Evolutionary conservation across 179 eudicot genomes (phyloP).

Genomic region (Amaranthus tricolor): DNA sequence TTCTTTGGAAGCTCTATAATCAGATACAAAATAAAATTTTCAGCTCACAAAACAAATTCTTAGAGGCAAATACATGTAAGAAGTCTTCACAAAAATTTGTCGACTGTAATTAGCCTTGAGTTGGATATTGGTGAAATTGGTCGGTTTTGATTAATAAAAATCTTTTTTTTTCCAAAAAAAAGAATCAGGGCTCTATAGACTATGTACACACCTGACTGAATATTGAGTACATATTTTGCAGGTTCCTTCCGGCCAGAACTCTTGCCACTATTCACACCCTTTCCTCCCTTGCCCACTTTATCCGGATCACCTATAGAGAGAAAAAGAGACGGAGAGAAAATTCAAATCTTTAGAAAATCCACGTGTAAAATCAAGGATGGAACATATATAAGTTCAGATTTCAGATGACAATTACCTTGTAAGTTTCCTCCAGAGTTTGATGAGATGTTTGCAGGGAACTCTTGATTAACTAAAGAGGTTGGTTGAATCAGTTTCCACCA

Average conservation of each 20-base stretch:
- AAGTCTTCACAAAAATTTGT: neutral
- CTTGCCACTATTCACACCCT: constrained; percentile 49
- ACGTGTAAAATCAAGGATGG: neutral
- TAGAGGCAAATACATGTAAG: neutral
- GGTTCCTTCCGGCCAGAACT: constrained; percentile 44
- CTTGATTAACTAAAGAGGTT: constrained; percentile 14
- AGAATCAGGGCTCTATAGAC: neutral
- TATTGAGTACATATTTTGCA: constrained; percentile 43
- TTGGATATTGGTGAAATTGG: no score
- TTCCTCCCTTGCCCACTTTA: constrained; percentile 67
- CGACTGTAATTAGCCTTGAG: no score
- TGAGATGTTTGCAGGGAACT: constrained; percentile 16
- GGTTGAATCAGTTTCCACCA: constrained; percentile 1
- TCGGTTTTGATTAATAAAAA: no score
- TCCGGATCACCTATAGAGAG: constrained; percentile 33
- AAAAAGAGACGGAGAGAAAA: neutral
- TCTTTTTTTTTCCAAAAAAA: no score
- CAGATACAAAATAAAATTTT: neutral
- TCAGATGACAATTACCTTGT: constrained; percentile 18
- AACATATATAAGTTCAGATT: neutral
- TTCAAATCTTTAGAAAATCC: neutral
- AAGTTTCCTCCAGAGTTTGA: constrained; percentile 50
- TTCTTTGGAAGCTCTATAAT: constrained; percentile 66
- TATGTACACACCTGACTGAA: constrained; percentile 57
- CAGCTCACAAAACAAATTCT: neutral